phyloP scores from a whole-genome alignment of 345 rosid genomes.

The Citrus inodora region DNA sequence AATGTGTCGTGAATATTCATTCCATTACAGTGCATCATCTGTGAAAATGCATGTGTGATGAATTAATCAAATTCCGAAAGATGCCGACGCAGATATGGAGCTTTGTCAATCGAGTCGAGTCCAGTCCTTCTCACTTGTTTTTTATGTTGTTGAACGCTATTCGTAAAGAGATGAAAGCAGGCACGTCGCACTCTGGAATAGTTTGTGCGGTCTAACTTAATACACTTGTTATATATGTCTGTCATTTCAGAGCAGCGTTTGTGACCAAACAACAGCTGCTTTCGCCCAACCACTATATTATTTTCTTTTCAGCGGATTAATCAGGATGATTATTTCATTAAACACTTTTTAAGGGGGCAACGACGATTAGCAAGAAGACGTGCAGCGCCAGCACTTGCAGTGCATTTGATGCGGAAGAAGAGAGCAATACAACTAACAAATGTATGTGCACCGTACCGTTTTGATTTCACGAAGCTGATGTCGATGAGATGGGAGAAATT shows the following conservation, averaged over 20 bases:
- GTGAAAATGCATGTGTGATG: too few relatives aligned
- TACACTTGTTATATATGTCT: neutral
- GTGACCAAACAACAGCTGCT: conserved; percentile 4
- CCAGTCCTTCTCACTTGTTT: too few relatives aligned
- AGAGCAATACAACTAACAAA: neutral
- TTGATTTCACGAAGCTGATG: neutral
- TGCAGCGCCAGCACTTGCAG: neutral
- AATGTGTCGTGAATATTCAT: too few relatives aligned
- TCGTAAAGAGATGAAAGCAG: neutral
- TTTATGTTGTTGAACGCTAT: neutral
- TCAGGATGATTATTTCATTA: neutral
- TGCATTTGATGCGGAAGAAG: neutral
- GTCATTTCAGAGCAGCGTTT: conserved; percentile 1
- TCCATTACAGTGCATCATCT: too few relatives aligned
- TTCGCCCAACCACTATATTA: neutral
- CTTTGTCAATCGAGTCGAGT: neutral
- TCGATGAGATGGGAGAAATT: neutral
- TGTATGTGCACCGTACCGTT: neutral
- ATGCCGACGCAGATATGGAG: neutral
- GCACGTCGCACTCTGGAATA: neutral
- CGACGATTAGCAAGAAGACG: neutral
- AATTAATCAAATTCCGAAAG: too few relatives aligned
- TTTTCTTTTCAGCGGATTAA: neutral
- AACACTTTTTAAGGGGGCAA: neutral
- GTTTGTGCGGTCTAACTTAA: neutral